Percentiles rank a stretch among this genome's conserved stretches.
Evolutionary conservation across 1,139 yeast genomes (phyloP).

Genomic region (Suhomyces atakaporum): DNA sequence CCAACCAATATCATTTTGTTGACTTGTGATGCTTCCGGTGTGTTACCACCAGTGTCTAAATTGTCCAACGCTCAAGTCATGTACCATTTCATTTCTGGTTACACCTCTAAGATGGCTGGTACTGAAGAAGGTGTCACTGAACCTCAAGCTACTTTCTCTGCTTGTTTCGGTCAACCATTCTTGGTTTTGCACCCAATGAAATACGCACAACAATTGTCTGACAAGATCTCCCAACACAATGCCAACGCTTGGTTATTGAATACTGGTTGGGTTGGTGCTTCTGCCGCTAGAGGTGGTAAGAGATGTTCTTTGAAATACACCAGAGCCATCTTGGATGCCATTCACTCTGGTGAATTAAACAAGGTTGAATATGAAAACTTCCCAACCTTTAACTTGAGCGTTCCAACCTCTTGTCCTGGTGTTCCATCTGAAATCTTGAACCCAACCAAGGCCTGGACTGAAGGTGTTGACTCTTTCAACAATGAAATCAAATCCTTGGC

Average conservation of each 20-base stretch:
- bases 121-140: constrained; percentile 99
- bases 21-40: constrained; percentile 98
- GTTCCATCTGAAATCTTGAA: constrained; percentile 87
- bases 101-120: constrained; percentile 99
- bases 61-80: constrained; percentile 93
- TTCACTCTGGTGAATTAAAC: constrained; percentile 87
- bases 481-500: constrained; percentile 77
- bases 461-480: constrained; percentile 66
- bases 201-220: constrained; percentile 95
- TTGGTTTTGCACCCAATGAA: constrained; percentile 97
- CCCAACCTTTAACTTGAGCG: constrained; percentile 83
- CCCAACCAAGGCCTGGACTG: constrained; percentile 84
- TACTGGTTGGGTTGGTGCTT: constrained; percentile 98
- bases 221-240: constrained; percentile 84
- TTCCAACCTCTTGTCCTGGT: constrained; percentile 79
- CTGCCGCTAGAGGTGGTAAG: constrained; percentile 91
- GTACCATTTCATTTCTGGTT: constrained; percentile 98
- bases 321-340: constrained; percentile 93
- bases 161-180: constrained; percentile 99
- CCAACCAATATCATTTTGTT: constrained; percentile 90
- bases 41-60: constrained; percentile 94
- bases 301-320: constrained; percentile 98
- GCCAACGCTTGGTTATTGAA: constrained; percentile 96
- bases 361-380: constrained; percentile 79
- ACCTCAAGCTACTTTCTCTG: constrained; percentile 97